Evolutionary conservation across 768 basidiomycete genomes (phyloP), one percentile per base, ranked within the genome.

Genomic region (Termitomyces sp.): DNA sequence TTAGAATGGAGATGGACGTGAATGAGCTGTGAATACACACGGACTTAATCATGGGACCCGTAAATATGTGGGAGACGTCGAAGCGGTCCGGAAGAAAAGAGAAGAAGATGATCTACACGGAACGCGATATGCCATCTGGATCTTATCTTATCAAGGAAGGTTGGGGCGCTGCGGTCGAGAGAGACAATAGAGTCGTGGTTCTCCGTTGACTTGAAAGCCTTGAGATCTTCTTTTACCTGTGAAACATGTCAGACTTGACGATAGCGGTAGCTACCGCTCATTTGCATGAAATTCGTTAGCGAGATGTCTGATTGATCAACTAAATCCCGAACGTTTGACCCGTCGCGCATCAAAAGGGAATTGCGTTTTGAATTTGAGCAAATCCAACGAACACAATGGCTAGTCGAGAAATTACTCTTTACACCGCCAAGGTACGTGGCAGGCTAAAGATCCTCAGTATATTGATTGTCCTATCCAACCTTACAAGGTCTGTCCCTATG

Each of bases 401-500:
- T 14, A 37, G 22, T 37, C 34, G 17, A 26, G 55, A 59, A 54
- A 38, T 59, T 38, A 59, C 58, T 19, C 51, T 59, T 22, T 59
- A 59, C 22, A 53, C 58, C 3, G 51, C 58, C 14, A 53, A 44
- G 54, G 58, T 55, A 50, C 19, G 43, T n/a, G n/a, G n/a, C 50
- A 3, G 12, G 15, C 9, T 32, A 7, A 6, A 7, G 19, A 17
- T 41, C 0, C 21, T 11, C 34, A 34, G 5, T 15, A 28, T 32
- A 10, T 10, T 32, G 32, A 17, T 21, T 26, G 17, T 24, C 28
- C 17, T 17, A 21, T n/a, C 21, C 11, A 34, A 9, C 10, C 46
- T n/a, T 19, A 10, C 28, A 47, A 84, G 83, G 65, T 77, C 45
- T 85, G 82, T 66, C 83, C 83, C 0, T 84, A 71, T 61, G 80